phyloP scores from a whole-genome alignment of 2,329 filamentous ascomycete genomes.

The Penicillium sp. region DNA sequence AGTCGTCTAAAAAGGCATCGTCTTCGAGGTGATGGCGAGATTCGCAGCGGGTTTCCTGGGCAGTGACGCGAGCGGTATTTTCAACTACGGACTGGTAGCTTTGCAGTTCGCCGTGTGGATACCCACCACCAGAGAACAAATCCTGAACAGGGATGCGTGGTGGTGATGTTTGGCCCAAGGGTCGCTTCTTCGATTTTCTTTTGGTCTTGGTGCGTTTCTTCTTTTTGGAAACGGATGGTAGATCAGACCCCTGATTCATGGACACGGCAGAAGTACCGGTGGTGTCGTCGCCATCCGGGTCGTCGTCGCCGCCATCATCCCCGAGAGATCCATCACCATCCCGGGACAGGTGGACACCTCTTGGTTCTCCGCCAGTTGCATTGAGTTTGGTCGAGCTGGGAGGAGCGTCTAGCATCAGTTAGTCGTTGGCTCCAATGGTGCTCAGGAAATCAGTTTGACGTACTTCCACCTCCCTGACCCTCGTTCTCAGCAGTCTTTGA shows the following conservation, averaged over 20 bases:
- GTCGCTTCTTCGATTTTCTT: slow-evolving; percentile 43
- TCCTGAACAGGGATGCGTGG: slow-evolving; percentile 50
- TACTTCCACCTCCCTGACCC: slow-evolving; percentile 36
- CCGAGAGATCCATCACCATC: slow-evolving; percentile 49
- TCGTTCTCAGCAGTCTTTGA: slow-evolving; percentile 45
- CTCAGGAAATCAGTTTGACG: neutral
- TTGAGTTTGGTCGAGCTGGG: slow-evolving; percentile 24
- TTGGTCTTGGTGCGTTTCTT: slow-evolving; percentile 51
- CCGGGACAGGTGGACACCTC: slow-evolving; percentile 43
- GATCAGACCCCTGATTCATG: slow-evolving; percentile 22
- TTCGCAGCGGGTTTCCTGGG: slow-evolving; percentile 50
- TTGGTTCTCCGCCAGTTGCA: slow-evolving; percentile 44
- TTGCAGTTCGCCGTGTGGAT: slow-evolving; percentile 51
- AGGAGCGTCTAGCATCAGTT: slow-evolving; percentile 22
- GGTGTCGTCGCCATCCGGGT: slow-evolving; percentile 15
- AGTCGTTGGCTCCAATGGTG: slow-evolving; percentile 1
- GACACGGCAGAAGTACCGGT: slow-evolving; percentile 20
- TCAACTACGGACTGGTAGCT: slow-evolving; percentile 43
- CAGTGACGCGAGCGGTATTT: slow-evolving; percentile 50
- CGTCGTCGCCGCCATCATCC: slow-evolving; percentile 30
- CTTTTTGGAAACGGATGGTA: slow-evolving; percentile 42
- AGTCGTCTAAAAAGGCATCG: slow-evolving; percentile 53
- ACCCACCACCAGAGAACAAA: slow-evolving; percentile 48
- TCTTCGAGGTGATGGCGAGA: slow-evolving; percentile 45
- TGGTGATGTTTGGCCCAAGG: slow-evolving; percentile 46